phyloP scores from a whole-genome alignment of 345 rosid species.

The Psidium friedrichsthalianum region DNA sequence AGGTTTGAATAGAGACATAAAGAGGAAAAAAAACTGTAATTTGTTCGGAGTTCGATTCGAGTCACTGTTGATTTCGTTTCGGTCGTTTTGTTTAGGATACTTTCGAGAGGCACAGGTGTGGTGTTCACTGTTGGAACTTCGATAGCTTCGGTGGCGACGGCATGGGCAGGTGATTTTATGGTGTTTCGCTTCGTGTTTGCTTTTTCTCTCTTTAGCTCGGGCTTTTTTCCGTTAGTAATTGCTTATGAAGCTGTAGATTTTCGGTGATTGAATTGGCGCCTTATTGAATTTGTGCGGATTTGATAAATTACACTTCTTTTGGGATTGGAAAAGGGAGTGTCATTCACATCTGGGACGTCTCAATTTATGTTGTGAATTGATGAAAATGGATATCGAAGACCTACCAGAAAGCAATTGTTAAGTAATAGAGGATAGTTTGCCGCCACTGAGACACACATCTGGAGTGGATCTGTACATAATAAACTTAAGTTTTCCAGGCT shows the following conservation, averaged over 20 bases:
- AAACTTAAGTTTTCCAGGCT: not conserved
- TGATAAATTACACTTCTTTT: not conserved
- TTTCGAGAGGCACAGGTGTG: constrained; percentile 79
- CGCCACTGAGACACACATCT: not conserved
- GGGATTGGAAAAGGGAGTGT: not conserved
- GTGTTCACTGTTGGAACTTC: constrained; percentile 91
- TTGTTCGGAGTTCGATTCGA: not conserved
- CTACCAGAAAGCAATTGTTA: not conserved
- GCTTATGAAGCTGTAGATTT: not conserved
- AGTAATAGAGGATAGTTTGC: not conserved
- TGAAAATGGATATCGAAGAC: not conserved
- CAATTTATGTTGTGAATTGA: not conserved
- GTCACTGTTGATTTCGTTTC: not conserved
- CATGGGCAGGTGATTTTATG: constrained; percentile 61
- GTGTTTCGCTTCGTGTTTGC: not conserved
- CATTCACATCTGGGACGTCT: not conserved
- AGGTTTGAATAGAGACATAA: constrained; percentile 11
- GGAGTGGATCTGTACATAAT: not conserved
- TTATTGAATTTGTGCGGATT: not conserved
- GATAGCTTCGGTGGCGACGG: constrained; percentile 82
- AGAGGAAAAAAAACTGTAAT: not conserved
- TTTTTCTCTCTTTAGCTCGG: not conserved
- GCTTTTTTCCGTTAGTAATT: accelerated
- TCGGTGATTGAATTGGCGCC: not conserved
- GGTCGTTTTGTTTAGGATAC: constrained; percentile 35